phyloP scores from a whole-genome alignment of 2,329 filamentous ascomycete species.

The Penicillium sp. region DNA sequence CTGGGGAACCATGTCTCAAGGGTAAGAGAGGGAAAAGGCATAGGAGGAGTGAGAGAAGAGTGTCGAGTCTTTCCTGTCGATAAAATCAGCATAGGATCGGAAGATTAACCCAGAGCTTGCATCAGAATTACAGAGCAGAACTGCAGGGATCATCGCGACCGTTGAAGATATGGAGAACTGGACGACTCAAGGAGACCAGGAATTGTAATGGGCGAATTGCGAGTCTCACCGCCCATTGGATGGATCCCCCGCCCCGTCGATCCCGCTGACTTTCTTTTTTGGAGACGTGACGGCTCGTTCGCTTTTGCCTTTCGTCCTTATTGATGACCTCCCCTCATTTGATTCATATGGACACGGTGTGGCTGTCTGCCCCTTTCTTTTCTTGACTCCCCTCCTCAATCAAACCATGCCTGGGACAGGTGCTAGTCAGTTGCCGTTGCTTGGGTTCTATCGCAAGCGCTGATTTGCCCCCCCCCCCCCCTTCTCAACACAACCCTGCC shows the following conservation, averaged over 20 bases:
- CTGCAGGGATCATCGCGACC: not conserved
- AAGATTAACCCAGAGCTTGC: not conserved
- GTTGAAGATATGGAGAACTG: not conserved
- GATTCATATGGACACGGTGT: not conserved
- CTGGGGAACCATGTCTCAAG: not conserved
- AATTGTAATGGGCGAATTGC: not conserved
- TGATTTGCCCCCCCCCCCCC: constrained; percentile 19
- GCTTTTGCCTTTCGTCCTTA: not conserved
- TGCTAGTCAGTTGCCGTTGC: constrained; percentile 14
- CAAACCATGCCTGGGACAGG: constrained; percentile 23
- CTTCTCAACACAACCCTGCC: not conserved
- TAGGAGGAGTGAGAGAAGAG: not conserved
- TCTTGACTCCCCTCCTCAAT: not conserved
- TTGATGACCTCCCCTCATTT: not conserved
- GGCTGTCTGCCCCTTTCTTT: constrained; percentile 3
- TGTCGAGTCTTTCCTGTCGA: not conserved
- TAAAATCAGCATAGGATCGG: not conserved
- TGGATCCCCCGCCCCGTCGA: constrained; percentile 18
- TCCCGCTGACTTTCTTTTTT: constrained; percentile 15
- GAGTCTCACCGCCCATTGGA: constrained; percentile 8
- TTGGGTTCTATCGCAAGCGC: constrained; percentile 25
- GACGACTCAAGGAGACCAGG: not conserved
- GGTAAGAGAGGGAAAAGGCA: not conserved
- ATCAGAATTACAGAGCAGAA: not conserved
- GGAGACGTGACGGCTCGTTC: not conserved